phyloP scores from a whole-genome alignment of 202 grass and related monocot species.

The Brachypodium distachyon region DNA sequence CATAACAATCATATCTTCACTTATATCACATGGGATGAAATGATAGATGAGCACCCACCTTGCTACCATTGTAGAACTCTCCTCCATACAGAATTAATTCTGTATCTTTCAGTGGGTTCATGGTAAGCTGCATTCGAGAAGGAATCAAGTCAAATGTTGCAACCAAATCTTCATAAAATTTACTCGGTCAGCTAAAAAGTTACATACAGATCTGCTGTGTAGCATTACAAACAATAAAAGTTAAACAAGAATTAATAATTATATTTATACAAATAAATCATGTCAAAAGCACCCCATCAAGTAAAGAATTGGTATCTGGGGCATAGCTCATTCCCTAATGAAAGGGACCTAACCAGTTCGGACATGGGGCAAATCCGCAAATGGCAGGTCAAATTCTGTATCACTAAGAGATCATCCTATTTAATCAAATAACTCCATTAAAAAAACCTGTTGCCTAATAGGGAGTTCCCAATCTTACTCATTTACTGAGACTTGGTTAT shows the following conservation, averaged over 20 bases:
- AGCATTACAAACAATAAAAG: not conserved
- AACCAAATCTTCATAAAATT: not conserved
- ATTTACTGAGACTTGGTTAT: not conserved
- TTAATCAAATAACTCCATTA: not conserved
- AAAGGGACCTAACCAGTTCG: not conserved
- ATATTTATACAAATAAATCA: not conserved
- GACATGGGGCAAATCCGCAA: not conserved
- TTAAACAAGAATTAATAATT: not conserved
- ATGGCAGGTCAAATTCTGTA: not conserved
- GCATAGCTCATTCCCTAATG: not conserved
- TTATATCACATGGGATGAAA: not conserved
- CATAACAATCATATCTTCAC: not conserved
- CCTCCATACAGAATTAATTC: slow-evolving; percentile 87
- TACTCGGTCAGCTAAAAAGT: not conserved
- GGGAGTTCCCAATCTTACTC: not conserved
- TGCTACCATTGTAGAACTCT: slow-evolving; percentile 97
- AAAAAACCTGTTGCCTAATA: not conserved
- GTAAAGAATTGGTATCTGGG: not conserved
- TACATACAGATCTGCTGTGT: not conserved
- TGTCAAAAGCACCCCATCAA: not conserved
- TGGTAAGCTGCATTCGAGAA: slow-evolving; percentile 50
- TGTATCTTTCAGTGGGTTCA: slow-evolving; percentile 78
- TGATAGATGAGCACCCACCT: slow-evolving; percentile 39
- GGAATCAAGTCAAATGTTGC: not conserved
- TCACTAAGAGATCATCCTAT: not conserved